Evolutionary conservation across 768 basidiomycete species (phyloP).

Genomic region (Suillus spraguei): DNA sequence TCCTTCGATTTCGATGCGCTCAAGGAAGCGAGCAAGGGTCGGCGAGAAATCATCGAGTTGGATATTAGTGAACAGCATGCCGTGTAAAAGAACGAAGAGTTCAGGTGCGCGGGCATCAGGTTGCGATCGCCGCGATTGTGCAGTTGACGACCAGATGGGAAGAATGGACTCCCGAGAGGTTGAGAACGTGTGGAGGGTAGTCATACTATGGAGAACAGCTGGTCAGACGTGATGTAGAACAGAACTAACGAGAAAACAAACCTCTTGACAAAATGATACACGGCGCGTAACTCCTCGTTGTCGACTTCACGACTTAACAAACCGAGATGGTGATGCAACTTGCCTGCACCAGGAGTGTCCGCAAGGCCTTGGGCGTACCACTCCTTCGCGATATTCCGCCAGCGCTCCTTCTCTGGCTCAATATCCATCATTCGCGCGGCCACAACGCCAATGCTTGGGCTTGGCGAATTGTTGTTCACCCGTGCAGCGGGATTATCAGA

Average conservation of each 20-base stretch:
- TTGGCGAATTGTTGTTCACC: constrained; percentile 66
- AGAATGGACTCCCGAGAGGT: constrained; percentile 90
- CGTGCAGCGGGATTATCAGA: constrained; percentile 54
- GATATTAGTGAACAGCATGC: constrained; percentile 96
- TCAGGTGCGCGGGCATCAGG: constrained; percentile 78
- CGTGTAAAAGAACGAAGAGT: constrained; percentile 90
- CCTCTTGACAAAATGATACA: constrained; percentile 98
- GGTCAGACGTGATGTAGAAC: constrained; percentile 4
- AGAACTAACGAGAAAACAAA: constrained; percentile 36
- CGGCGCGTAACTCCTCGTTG: constrained; percentile 76
- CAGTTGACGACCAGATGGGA: constrained; percentile 79
- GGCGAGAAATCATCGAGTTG: constrained; percentile 89
- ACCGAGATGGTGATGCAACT: constrained; percentile 93
- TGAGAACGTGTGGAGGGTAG: constrained; percentile 84
- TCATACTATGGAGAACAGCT: constrained; percentile 59
- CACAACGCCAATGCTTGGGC: constrained; percentile 81
- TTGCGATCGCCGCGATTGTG: constrained; percentile 62
- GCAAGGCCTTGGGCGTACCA: constrained; percentile 91
- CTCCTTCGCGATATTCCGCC: constrained; percentile 85
- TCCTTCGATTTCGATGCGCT: constrained; percentile 81
- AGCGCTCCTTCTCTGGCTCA: constrained; percentile 89
- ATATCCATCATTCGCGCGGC: constrained; percentile 83
- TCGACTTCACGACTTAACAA: constrained; percentile 83
- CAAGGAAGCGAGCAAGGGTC: constrained; percentile 82
- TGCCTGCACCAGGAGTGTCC: constrained; percentile 91